Percentiles rank a stretch among this genome's conserved stretches.
Evolutionary conservation across 768 basidiomycete genomes (phyloP).

Genomic region (Lyophyllum shimeji): DNA sequence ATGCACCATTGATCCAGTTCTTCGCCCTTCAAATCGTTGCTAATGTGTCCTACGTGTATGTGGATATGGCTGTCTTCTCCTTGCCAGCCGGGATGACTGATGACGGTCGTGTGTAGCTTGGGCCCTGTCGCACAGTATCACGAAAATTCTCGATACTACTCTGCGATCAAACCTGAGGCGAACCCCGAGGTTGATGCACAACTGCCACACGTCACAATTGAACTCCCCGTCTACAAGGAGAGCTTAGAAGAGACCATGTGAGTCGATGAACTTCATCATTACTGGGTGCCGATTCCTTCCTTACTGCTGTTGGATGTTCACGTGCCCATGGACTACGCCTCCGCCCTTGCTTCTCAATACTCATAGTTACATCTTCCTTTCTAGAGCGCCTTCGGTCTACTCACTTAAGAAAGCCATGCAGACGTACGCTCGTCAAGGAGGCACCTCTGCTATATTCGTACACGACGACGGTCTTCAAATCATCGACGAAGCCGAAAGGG

Average conservation of each 20-base stretch:
- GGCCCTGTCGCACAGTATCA: constrained; percentile 86
- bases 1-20: constrained; percentile 45
- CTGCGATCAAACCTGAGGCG: constrained; percentile 59
- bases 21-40: constrained; percentile 68
- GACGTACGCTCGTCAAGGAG: constrained; percentile 90
- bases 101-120: constrained; percentile 37
- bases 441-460: constrained; percentile 74
- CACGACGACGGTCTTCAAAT: constrained; percentile 85
- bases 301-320: not conserved
- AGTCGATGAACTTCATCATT: constrained; percentile 24
- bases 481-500: constrained; percentile 57
- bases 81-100: not conserved
- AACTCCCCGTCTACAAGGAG: constrained; percentile 90
- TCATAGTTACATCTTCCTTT: constrained; percentile 14
- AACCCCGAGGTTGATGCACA: constrained; percentile 62
- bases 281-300: not conserved
- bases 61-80: not conserved
- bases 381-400: constrained; percentile 69
- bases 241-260: constrained; percentile 81
- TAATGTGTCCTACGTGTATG: constrained; percentile 67
- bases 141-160: constrained; percentile 84
- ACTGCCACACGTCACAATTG: constrained; percentile 75
- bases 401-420: constrained; percentile 86
- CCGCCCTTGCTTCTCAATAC: constrained; percentile 10
- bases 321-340: not conserved